Evolutionary conservation across 1,284 basidiomycete species (phyloP).

Genomic region (Vanrija pseudolonga): DNA sequence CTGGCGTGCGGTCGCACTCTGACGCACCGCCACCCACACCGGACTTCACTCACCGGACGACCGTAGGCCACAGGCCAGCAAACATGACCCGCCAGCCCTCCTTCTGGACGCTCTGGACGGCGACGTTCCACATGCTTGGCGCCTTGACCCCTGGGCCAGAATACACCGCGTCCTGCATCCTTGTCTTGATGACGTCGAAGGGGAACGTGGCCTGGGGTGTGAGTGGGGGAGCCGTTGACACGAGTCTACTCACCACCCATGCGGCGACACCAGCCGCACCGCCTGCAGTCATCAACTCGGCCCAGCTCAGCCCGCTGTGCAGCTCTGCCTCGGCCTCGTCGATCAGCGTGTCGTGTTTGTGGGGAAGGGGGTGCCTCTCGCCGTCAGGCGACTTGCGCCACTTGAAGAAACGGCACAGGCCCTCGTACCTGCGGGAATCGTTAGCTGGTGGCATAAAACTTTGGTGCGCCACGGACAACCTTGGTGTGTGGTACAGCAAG

Average conservation of each 20-base stretch:
- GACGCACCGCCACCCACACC: background rate
- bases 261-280: conserved; percentile 63
- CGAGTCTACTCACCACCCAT: conserved; percentile 43
- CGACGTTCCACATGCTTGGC: conserved; percentile 22
- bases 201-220: conserved; percentile 63
- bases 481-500: too few species aligned
- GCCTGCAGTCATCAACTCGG: conserved; percentile 67
- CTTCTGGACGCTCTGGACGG: conserved; percentile 58
- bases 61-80: conserved; percentile 68
- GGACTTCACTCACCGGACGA: conserved; percentile 61
- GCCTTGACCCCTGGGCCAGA: conserved; percentile 32
- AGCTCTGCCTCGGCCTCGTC: conserved; percentile 55
- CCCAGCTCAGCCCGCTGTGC: conserved; percentile 55
- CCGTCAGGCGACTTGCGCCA: conserved; percentile 17
- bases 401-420: conserved; percentile 61
- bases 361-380: conserved; percentile 1
- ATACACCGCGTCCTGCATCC: conserved; percentile 65
- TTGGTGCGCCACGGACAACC: too few species aligned
- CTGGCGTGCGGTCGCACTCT: too few species aligned
- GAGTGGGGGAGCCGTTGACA: background rate
- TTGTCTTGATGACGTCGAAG: conserved; percentile 79
- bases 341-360: conserved; percentile 42
- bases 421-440: conserved; percentile 59
- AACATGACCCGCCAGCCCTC: conserved; percentile 69
- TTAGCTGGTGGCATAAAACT: background rate